phyloP scores from a whole-genome alignment of 2,329 filamentous ascomycete genomes.

The Leptodontidium sp. region DNA sequence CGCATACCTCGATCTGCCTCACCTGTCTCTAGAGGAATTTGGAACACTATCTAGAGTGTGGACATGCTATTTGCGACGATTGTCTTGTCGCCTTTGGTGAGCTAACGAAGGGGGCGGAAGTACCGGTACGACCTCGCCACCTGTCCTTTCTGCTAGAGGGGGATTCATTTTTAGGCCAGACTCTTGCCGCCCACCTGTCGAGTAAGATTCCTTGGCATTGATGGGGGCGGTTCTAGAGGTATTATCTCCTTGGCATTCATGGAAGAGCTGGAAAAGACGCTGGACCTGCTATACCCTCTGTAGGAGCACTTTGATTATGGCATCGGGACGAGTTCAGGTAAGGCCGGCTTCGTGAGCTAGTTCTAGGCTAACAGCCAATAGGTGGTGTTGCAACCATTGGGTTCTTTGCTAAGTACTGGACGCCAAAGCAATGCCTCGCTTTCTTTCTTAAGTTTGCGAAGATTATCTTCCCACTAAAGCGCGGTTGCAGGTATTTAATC shows the following conservation, averaged over 20 bases:
- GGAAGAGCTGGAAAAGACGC: conserved; percentile 34
- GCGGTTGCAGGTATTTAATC: conserved; percentile 16
- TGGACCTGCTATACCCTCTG: conserved; percentile 35
- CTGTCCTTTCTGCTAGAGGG: conserved; percentile 45
- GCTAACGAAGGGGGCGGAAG: conserved; percentile 35
- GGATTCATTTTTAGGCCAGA: conserved; percentile 34
- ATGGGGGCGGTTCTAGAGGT: conserved; percentile 46
- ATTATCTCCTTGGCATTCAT: conserved; percentile 42
- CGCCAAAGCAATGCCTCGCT: conserved; percentile 27
- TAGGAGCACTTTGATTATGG: conserved; percentile 41
- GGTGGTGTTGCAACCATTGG: conserved; percentile 31
- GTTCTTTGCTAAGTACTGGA: conserved; percentile 35
- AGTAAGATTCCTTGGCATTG: conserved; percentile 42
- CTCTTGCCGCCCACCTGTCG: conserved; percentile 45
- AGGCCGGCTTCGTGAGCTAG: conserved; percentile 12
- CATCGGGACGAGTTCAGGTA: conserved; percentile 42
- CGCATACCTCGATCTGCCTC: conserved; percentile 28
- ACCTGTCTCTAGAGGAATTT: conserved; percentile 31
- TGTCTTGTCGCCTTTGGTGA: conserved; percentile 44
- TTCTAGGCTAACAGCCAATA: conserved; percentile 27
- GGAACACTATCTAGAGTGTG: conserved; percentile 43
- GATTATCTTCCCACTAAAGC: conserved; percentile 30
- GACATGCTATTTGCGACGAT: conserved; percentile 48
- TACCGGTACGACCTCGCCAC: conserved; percentile 40
- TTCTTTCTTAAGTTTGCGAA: conserved; percentile 34